Base-by-base conservation (phyloP, 1,284 basidiomycete species). In the Schizophyllum commune region DNA sequence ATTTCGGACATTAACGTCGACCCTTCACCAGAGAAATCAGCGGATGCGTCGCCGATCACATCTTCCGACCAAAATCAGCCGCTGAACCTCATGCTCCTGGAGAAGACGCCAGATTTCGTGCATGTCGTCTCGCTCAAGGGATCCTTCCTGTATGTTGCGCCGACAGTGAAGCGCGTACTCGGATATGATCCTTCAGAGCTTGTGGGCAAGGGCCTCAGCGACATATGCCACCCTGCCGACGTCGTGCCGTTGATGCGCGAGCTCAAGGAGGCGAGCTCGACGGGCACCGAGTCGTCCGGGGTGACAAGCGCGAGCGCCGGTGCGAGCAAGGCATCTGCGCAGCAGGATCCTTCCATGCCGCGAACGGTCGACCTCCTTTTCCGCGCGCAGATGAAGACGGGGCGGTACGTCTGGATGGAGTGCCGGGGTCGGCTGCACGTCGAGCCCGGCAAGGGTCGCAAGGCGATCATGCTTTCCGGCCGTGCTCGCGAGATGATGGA, bases 181-280 rank as follows among this genome's bases (percentile, higher is more conserved):
- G 93, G 92, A 33, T 94, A 92, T 73, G 83, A 86, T 51, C 84
- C 93, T 3, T 82, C 85, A 53, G 93, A 96, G 64, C 83, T 98
- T 61, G 80, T 94, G 27, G 92, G 92, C 60, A 85, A 84, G 71
- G 81, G 83, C 52, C 77, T 97, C 65, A 77, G 84, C 56, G 87
- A 94, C 71, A 78, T 94, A 63, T 94, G 93, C 65, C 94, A 97
- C 71, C 89, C 89, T 0, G 89, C 89, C 59, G 96, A 98, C 71
- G 81, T 94, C 51, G 90, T 96, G 1, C 94, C 94, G 0, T 83
- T 97, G 65, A 90, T 93, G 83, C 85, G 96, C 54, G 94, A 96
- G 75, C 81, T 98, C 64, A 98, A 98, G 74, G 95, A 97, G 68
- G 62, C 68, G 54, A 63, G 66, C 22, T 57, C 61, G 11, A 59